These are phyloP conservation scores for Ascochyta viciae-villosae DNA, from an alignment of 2,329 filamentous ascomycete genomes.

Conservation along the genomic window DNA sequence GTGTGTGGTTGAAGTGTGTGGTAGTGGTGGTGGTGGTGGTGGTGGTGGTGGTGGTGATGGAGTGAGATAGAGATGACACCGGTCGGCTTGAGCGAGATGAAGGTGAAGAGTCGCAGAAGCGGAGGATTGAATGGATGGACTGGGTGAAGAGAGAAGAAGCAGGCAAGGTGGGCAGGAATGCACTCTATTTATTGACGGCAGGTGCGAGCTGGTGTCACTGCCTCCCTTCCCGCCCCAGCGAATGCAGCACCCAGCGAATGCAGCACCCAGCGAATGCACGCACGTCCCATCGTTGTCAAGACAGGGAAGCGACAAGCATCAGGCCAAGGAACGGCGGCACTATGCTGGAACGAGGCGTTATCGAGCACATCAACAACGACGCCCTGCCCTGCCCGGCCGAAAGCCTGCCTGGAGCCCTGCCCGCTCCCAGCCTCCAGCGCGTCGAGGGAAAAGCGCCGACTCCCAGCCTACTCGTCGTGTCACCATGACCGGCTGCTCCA, in stretches of 20 bases:
- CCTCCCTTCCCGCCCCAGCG: constrained; percentile 12
- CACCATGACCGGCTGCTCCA: constrained; percentile 10
- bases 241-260: no score
- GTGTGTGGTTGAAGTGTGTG: constrained; percentile 12
- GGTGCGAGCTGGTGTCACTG: constrained; percentile 15
- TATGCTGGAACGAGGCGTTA: not conserved
- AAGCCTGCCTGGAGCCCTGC: constrained; percentile 7
- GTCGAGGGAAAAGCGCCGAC: not conserved
- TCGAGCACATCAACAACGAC: not conserved
- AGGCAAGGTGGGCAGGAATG: constrained; percentile 20
- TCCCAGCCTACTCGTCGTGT: not conserved
- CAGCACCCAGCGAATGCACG: not conserved
- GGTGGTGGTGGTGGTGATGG: not conserved
- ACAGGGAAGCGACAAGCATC: constrained; percentile 17
- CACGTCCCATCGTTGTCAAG: constrained; percentile 5
- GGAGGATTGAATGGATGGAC: constrained; percentile 1
- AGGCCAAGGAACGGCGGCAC: constrained; percentile 11
- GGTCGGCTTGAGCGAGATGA: constrained; percentile 13
- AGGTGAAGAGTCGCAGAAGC: not conserved
- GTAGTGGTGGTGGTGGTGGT: no score
- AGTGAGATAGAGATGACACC: constrained; percentile 11
- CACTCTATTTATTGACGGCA: constrained; percentile 21
- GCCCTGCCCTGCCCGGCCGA: not conserved
- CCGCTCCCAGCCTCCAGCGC: constrained; percentile 4
- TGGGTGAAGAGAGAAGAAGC: constrained; percentile 9